Evolutionary conservation across 345 rosid species (phyloP), one percentile per base, ranked within the genome.

Genomic region (Gossypium australe): DNA sequence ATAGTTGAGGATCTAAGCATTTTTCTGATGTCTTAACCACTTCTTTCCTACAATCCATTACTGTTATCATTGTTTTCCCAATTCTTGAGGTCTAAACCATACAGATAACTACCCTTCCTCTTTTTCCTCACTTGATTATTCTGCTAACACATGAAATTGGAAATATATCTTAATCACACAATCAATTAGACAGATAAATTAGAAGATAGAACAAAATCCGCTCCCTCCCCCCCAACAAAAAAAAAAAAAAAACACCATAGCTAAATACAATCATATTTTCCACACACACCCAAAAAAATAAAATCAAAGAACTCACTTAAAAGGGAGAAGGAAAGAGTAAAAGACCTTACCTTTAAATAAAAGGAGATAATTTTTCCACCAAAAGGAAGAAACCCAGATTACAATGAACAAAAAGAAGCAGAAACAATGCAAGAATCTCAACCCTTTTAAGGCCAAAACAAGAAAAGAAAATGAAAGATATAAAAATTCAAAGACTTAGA

Each of bases 1-100:
- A 95, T 25, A 95, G 86, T 56, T 91, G 97, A 72, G 99, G 86
- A 85, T 91, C 99, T 78, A 95, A 84, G 69, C 89, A 86, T 70
- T 82, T 87, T 69, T 89, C 97, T 68, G 70, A 59, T 66, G 78
- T 79, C 83, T 79, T 85, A 83, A 70, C 62, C 4, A 84, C 72
- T 63, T 74, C 84, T 70, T 78, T 80, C 48, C 77, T 68, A 41
- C 83, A 79, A 81, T 86, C 87, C 90, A 88, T 85, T 5, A 85
- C 81, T 52, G 79, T 82, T 66, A 82, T 85, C 88, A 85, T 85
- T 67, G 41, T 53, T 61, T 51, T 53, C 49, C 56, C 71, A 51
- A 73, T 76, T 5, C 49, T 27, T 22, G 29, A 8, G 51, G 44
- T 34, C 41, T 34, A 34, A 34, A 34, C 41, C 41, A 64, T 22